Conservation (phyloP, 75 land plant genomes). For the Gnetum montanum region DNA sequence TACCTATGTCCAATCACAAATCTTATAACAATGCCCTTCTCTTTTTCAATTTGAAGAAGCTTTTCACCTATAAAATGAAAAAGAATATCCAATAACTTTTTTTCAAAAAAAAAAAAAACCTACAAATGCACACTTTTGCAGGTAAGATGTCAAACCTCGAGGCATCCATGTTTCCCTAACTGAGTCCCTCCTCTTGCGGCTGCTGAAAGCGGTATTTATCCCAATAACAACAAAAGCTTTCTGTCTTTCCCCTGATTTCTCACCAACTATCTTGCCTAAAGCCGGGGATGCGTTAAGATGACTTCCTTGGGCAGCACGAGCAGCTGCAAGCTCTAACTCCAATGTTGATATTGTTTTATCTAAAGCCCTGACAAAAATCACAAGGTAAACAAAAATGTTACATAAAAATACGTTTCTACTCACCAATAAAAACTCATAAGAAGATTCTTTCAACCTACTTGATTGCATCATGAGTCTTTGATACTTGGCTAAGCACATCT, state of each 20-base stretch:
- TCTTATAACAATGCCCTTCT: conserved; percentile 60
- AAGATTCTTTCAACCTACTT: conserved; percentile 1
- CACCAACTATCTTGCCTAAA: conserved; percentile 13
- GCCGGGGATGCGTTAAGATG: conserved; percentile 32
- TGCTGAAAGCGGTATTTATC: conserved; percentile 93
- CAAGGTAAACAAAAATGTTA: neutral
- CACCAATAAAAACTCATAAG: neutral
- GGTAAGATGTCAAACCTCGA: conserved; percentile 39
- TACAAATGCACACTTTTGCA: neutral
- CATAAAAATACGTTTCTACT: neutral
- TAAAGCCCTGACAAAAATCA: conserved; percentile 40
- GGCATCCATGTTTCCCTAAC: conserved; percentile 97
- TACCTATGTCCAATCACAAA: conserved; percentile 79
- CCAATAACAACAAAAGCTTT: conserved; percentile 84
- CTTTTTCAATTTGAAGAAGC: conserved; percentile 39
- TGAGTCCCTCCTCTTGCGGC: conserved; percentile 88
- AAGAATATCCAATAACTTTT: conserved; percentile 3
- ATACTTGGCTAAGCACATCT: conserved; percentile 8
- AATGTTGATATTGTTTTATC: conserved; percentile 75
- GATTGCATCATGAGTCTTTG: conserved; percentile 12
- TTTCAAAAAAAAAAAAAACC: conserved; percentile 2
- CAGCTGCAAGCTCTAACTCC: conserved; percentile 69
- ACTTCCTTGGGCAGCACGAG: conserved; percentile 52
- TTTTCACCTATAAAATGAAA: conserved; percentile 32
- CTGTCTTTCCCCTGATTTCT: conserved; percentile 18